A percentile compares a stretch with the other conserved stretches of the same genome.
Conservation (phyloP, 2,329 filamentous ascomycete species). For the Thielaviopsis punctulata region DNA sequence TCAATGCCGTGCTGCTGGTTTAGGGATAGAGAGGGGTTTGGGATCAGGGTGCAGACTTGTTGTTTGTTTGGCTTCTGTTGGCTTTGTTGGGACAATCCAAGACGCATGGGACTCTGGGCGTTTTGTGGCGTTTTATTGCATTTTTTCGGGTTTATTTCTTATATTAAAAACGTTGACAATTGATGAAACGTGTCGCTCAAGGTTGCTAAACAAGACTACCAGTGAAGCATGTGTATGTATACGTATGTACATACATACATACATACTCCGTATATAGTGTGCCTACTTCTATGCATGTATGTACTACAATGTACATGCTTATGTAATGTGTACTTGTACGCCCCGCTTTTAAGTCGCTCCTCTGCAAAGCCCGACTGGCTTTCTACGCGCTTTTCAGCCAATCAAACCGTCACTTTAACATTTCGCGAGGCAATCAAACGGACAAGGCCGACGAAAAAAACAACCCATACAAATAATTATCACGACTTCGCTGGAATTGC, state of each 20-base stretch:
- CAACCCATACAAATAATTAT: not conserved
- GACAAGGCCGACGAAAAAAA: not conserved
- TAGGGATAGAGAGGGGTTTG: slow-evolving; percentile 11
- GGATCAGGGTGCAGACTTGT: not conserved
- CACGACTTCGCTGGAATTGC: not conserved
- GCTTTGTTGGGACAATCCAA: not conserved
- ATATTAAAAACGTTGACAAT: not conserved
- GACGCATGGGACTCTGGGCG: slow-evolving; percentile 4
- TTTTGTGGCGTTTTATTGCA: slow-evolving; percentile 9
- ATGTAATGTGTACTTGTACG: too few relatives aligned
- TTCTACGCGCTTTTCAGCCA: not conserved
- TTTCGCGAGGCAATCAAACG: not conserved
- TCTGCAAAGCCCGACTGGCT: not conserved
- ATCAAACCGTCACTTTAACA: not conserved
- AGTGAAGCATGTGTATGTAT: too few relatives aligned
- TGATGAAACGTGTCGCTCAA: too few relatives aligned
- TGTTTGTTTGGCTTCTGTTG: not conserved
- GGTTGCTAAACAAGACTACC: too few relatives aligned
- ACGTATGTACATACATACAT: too few relatives aligned
- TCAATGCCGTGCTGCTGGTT: slow-evolving; percentile 24
- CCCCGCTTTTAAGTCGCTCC: not conserved
- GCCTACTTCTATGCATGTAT: too few relatives aligned
- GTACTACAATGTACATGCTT: too few relatives aligned
- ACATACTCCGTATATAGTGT: too few relatives aligned
- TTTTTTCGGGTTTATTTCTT: not conserved